phyloP scores from a whole-genome alignment of 768 basidiomycete genomes.

The Suillus subluteus region DNA sequence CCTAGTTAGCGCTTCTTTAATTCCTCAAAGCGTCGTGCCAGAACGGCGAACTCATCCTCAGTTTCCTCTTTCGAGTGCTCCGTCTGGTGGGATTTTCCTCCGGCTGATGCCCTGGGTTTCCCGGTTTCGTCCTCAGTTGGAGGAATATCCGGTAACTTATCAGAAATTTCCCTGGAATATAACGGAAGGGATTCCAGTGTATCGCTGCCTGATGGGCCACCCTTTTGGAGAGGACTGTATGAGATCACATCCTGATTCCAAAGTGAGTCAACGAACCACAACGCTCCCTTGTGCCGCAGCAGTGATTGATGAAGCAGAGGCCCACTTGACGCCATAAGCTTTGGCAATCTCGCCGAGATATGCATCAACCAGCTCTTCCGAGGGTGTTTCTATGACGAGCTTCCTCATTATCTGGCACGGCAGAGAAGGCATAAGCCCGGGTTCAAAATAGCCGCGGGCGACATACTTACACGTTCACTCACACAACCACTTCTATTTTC shows the following conservation, averaged over 20 bases:
- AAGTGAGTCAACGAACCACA: conserved; percentile 40
- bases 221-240: not conserved
- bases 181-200: conserved; percentile 27
- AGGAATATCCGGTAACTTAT: conserved; percentile 55
- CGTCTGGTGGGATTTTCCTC: conserved; percentile 5
- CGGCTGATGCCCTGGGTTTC: conserved; percentile 21
- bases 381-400: conserved; percentile 68
- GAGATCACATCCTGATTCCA: conserved; percentile 1
- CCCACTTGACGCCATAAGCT: conserved; percentile 80
- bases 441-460: not conserved
- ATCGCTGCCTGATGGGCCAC: conserved; percentile 9
- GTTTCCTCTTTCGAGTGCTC: conserved; percentile 24
- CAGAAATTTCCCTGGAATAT: conserved; percentile 30
- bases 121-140: conserved; percentile 51
- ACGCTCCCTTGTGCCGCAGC: conserved; percentile 37
- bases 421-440: conserved; percentile 7
- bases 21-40: conserved; percentile 82
- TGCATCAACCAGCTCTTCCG: conserved; percentile 76
- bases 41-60: conserved; percentile 75
- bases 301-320: conserved; percentile 38
- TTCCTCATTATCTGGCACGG: conserved; percentile 72
- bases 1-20: conserved; percentile 73
- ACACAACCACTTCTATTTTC: conserved; percentile 85
- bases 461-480: conserved; percentile 70
- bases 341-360: conserved; percentile 90